These are phyloP conservation scores for Triangularia verruculosa DNA, from an alignment of 2,329 filamentous ascomycete genomes.

Conservation along the genomic window DNA sequence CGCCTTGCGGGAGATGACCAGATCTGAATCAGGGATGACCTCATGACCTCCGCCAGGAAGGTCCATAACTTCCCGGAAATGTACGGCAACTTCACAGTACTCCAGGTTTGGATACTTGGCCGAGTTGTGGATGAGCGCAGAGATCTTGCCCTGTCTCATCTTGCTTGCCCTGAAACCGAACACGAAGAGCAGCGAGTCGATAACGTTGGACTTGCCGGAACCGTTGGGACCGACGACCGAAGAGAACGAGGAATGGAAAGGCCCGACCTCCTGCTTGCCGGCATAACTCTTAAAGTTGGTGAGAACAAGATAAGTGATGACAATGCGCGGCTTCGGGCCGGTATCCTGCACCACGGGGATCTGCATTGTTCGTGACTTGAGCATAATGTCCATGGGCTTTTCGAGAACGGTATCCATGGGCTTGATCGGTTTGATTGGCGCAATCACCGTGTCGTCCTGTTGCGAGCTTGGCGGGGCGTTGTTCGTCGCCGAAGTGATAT, in stretches of 20 bases:
- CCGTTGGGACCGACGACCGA: conserved; percentile 97
- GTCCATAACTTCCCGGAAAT: conserved; percentile 95
- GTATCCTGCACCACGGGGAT: conserved; percentile 69
- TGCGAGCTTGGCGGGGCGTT: conserved; percentile 57
- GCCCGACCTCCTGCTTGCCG: conserved; percentile 88
- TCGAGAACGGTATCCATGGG: conserved; percentile 76
- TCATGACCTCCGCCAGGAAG: conserved; percentile 71
- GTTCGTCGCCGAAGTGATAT: conserved; percentile 67
- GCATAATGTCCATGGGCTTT: conserved; percentile 88
- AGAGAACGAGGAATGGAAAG: conserved; percentile 95
- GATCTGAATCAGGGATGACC: conserved; percentile 75
- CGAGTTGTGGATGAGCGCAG: conserved; percentile 95
- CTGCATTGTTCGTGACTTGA: conserved; percentile 75
- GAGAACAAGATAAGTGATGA: conserved; percentile 87
- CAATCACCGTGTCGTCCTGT: conserved; percentile 44
- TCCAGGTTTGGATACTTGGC: conserved; percentile 81
- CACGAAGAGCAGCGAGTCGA: conserved; percentile 96
- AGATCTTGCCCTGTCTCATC: conserved; percentile 98
- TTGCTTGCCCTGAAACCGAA: conserved; percentile 99
- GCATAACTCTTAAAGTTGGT: conserved; percentile 99
- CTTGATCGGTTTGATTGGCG: conserved; percentile 66
- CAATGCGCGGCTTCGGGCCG: conserved; percentile 78
- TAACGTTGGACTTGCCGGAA: conserved; percentile 98
- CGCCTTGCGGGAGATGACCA: conserved; percentile 85
- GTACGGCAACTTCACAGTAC: conserved; percentile 91